A percentile compares a stretch with the other conserved stretches of the same genome.
These are phyloP conservation scores for Anastatica hierochuntica DNA, from an alignment of 345 rosid genomes.

Conservation along the genomic window DNA sequence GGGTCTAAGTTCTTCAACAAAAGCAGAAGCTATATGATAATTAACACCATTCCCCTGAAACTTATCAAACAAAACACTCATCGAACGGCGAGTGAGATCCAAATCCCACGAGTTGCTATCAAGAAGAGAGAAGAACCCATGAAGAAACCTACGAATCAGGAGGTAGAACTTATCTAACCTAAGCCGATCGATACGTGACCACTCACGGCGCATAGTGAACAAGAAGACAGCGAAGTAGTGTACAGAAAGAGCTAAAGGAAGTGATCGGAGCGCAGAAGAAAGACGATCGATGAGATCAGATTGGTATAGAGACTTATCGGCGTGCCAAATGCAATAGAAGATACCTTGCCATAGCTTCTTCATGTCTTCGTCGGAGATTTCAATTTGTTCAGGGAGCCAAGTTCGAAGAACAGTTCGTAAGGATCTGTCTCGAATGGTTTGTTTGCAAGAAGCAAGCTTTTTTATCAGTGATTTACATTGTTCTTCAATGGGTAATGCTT, in stretches of 20 bases:
- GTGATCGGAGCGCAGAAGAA: constrained; percentile 41
- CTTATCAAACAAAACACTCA: constrained; percentile 47
- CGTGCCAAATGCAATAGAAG: constrained; percentile 96
- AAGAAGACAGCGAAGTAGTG: constrained; percentile 71
- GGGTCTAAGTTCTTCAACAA: constrained; percentile 59
- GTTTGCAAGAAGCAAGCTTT: too few relatives aligned
- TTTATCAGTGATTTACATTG: constrained; percentile 49
- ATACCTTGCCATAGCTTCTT: constrained; percentile 92
- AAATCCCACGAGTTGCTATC: constrained; percentile 53
- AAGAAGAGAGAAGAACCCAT: constrained; percentile 34
- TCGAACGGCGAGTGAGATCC: constrained; percentile 35
- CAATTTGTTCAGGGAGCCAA: constrained; percentile 66
- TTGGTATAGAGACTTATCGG: constrained; percentile 70
- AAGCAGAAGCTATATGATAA: constrained; percentile 66
- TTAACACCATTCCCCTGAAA: constrained; percentile 67
- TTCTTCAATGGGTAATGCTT: constrained; percentile 14
- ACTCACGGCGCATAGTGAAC: constrained; percentile 90
- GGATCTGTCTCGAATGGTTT: constrained; percentile 50
- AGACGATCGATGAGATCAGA: constrained; percentile 54
- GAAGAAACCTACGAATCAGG: constrained; percentile 67
- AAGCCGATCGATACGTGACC: constrained; percentile 76
- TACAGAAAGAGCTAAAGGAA: constrained; percentile 39
- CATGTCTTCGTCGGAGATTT: constrained; percentile 63
- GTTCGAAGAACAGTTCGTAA: constrained; percentile 40
- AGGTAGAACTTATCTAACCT: constrained; percentile 86